phyloP scores from a whole-genome alignment of 2,329 filamentous ascomycete species.

The Fusarium compactum region DNA sequence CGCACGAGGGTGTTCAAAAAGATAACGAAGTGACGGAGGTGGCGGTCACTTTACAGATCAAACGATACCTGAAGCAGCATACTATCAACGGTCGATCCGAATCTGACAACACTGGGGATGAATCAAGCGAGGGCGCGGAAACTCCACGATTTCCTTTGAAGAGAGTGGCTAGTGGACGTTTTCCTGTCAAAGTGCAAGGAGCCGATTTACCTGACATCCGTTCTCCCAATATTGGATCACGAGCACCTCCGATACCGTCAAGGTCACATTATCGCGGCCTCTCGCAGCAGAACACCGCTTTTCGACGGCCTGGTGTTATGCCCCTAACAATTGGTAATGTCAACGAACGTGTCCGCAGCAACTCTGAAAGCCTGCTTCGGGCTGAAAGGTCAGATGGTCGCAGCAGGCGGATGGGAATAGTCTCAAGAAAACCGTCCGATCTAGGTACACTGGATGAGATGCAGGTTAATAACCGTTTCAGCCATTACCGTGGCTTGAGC shows the following conservation, averaged over 20 bases:
- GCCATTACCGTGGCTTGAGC: conserved; percentile 74
- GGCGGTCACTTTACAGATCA: conserved; percentile 70
- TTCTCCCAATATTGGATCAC: conserved; percentile 71
- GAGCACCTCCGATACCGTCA: conserved; percentile 81
- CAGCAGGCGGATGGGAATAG: conserved; percentile 72
- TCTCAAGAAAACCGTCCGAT: conserved; percentile 70
- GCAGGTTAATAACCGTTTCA: conserved; percentile 73
- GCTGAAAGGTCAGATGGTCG: conserved; percentile 66
- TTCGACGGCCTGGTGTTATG: conserved; percentile 79
- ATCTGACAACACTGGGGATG: conserved; percentile 68
- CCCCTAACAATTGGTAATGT: conserved; percentile 76
- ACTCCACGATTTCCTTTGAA: conserved; percentile 78
- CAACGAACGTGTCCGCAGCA: conserved; percentile 75
- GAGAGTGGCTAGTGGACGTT: conserved; percentile 72
- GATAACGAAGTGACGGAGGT: conserved; percentile 75
- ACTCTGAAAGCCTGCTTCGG: conserved; percentile 71
- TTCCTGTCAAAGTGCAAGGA: conserved; percentile 79
- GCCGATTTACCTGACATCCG: conserved; percentile 75
- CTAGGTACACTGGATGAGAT: conserved; percentile 73
- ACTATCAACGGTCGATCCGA: conserved; percentile 65
- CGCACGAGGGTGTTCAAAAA: conserved; percentile 63
- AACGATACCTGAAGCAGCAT: conserved; percentile 69
- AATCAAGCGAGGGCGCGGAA: conserved; percentile 80
- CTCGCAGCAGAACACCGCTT: conserved; percentile 73
- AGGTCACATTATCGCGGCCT: conserved; percentile 81